Conservation (phyloP, 1,139 yeast genomes). For the Nakaseomyces nivariensis region DNA sequence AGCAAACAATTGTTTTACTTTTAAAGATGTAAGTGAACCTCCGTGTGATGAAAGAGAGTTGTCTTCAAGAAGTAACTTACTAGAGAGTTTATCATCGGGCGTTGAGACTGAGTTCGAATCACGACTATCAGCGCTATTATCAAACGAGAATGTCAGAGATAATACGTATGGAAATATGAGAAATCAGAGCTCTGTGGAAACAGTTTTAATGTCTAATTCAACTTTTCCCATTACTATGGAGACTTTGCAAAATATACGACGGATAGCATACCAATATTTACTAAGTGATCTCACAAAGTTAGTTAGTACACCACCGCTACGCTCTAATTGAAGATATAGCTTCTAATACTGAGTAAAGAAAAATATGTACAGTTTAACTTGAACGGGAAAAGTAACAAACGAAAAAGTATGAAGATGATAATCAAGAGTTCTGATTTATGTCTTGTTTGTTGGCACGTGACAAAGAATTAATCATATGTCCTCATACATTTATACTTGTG, state of each 20-base stretch:
- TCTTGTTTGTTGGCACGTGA: too few species aligned
- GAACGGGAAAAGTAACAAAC: too few species aligned
- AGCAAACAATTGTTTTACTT: not conserved
- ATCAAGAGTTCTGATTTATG: too few species aligned
- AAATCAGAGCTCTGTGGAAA: not conserved
- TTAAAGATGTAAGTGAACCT: not conserved
- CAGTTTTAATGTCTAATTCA: not conserved
- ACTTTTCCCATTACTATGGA: not conserved
- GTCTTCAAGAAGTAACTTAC: too few species aligned
- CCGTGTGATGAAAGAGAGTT: not conserved
- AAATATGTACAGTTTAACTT: not conserved
- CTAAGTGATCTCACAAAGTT: not conserved
- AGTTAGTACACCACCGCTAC: too few species aligned
- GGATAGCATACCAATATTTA: not conserved
- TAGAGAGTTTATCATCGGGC: not conserved
- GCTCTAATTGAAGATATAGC: too few species aligned
- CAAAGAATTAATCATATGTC: too few species aligned
- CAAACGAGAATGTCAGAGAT: not conserved
- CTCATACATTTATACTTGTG: too few species aligned
- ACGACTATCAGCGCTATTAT: not conserved
- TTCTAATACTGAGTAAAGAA: not conserved
- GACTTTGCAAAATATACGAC: not conserved
- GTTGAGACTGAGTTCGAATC: not conserved
- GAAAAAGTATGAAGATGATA: too few species aligned
- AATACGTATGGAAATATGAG: not conserved